Evolutionary conservation across 2,329 filamentous ascomycete genomes (phyloP), one percentile per base, ranked within the genome.

Genomic region (Penicillium sp.): DNA sequence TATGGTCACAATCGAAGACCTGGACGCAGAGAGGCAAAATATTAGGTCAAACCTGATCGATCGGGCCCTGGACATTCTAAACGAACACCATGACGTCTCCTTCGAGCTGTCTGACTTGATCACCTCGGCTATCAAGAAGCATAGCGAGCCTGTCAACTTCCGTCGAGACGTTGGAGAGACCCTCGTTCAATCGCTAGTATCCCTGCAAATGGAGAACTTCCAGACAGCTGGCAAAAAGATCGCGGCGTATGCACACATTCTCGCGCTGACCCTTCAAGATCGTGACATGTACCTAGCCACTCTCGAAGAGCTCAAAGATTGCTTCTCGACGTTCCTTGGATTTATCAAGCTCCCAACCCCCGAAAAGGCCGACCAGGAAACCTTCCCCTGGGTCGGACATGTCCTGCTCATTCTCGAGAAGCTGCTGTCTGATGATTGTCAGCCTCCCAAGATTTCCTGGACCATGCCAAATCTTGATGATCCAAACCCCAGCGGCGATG

Each of bases 91-190:
- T 15, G 87, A 90, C 64, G 87, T 93, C 11, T 95, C 94, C 0
- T 94, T 97, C 66, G 93, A 97, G 69, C 81, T 99, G 46, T 86
- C 92, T 0, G 92, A 97, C 67, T 81, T 99, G 21, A 92, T 99
- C 53, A 84, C 84, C 38, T 87, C 88, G 4, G 87, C 91, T 25
- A 84, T 85, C 9, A 77, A 80, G 31, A 87, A 85, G 68, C 88
- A 77, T 64, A 83, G 70, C 68, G 86, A 83, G 71, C 84, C 74
- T 62, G 82, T 73, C 65, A 82, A 73, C 68, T 82, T 68, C 75
- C 83, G 88, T 40, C 84, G 86, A 60, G 90, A 94, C 54, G 88
- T 96, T 64, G 92, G 90, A 16, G 85, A 88, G 50, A 95, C 92
- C 0, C 79, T 99, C 45, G 87, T 92, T 5, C 88, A 90, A 67